These are phyloP conservation scores for Lunasporangiospora selenospora DNA, from an alignment of 192 early-diverging fungal species.

Conservation along the genomic window DNA sequence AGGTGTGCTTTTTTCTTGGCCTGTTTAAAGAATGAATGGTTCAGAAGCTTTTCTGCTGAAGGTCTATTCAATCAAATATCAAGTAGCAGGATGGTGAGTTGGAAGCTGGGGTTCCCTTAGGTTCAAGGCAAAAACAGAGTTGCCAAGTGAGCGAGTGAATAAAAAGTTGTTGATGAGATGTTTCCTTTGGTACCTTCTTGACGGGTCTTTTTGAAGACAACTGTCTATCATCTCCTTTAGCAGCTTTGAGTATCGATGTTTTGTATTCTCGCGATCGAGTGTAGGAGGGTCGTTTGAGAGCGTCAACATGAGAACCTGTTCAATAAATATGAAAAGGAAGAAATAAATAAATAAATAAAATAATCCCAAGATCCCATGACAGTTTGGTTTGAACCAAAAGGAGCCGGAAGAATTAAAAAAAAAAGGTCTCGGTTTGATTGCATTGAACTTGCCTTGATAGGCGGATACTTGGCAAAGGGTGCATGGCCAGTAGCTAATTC, in stretches of 20 bases:
- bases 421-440: too few relatives aligned
- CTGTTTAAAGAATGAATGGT: slow-evolving; percentile 81
- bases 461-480: slow-evolving; percentile 88
- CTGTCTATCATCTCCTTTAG: slow-evolving; percentile 90
- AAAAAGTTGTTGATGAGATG: too few relatives aligned
- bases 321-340: too few relatives aligned
- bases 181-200: slow-evolving; percentile 53
- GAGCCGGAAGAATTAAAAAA: too few relatives aligned
- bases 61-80: slow-evolving; percentile 54
- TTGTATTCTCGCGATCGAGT: slow-evolving; percentile 74
- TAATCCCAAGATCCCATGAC: too few relatives aligned
- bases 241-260: slow-evolving; percentile 75
- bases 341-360: too few relatives aligned
- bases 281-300: slow-evolving; percentile 88
- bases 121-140: too few relatives aligned
- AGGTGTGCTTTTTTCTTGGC: slow-evolving; percentile 75
- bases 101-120: too few relatives aligned
- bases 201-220: slow-evolving; percentile 83
- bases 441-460: slow-evolving; percentile 88
- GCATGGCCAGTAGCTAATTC: slow-evolving; percentile 89
- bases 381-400: too few relatives aligned
- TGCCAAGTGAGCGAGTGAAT: too few relatives aligned
- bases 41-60: slow-evolving; percentile 75
- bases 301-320: slow-evolving; percentile 91
- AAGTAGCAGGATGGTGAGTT: too few relatives aligned